These are phyloP conservation scores for Penicillium pancosmium DNA, from an alignment of 495 filamentous ascomycete species.

Conservation along the genomic window DNA sequence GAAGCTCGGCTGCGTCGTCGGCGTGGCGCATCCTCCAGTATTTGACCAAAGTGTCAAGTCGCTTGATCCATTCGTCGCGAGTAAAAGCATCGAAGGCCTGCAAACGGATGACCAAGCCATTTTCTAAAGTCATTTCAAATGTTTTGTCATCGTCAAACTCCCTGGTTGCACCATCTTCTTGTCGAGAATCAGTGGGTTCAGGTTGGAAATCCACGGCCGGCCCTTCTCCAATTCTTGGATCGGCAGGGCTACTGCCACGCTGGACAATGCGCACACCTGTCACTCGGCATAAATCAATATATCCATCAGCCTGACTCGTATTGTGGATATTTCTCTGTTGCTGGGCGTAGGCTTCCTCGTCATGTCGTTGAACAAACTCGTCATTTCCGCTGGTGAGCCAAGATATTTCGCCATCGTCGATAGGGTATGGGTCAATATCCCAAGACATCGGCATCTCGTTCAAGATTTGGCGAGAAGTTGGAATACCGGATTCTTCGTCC, in stretches of 20 bases:
- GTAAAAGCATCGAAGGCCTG: slow-evolving; percentile 63
- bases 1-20: slow-evolving; percentile 59
- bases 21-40: slow-evolving; percentile 68
- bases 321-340: slow-evolving; percentile 62
- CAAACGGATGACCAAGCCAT: slow-evolving; percentile 66
- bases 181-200: slow-evolving; percentile 45
- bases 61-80: slow-evolving; percentile 66
- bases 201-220: slow-evolving; percentile 53
- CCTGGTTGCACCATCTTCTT: slow-evolving; percentile 55
- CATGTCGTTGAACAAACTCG: slow-evolving; percentile 48
- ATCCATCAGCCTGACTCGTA: slow-evolving; percentile 63
- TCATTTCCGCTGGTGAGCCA: slow-evolving; percentile 58
- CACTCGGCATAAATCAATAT: slow-evolving; percentile 65
- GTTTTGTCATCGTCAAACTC: slow-evolving; percentile 60
- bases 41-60: slow-evolving; percentile 58
- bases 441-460: slow-evolving; percentile 64
- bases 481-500: slow-evolving; percentile 46
- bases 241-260: slow-evolving; percentile 51
- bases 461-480: slow-evolving; percentile 58
- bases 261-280: slow-evolving; percentile 57
- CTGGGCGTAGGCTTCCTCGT: slow-evolving; percentile 66
- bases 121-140: slow-evolving; percentile 66
- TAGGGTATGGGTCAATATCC: slow-evolving; percentile 64
- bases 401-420: slow-evolving; percentile 55
- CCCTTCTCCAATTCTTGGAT: slow-evolving; percentile 51